Percentiles rank a stretch among this genome's conserved stretches.
phyloP scores from a whole-genome alignment of 1,284 basidiomycete genomes.

The Rhodofomes roseus region DNA sequence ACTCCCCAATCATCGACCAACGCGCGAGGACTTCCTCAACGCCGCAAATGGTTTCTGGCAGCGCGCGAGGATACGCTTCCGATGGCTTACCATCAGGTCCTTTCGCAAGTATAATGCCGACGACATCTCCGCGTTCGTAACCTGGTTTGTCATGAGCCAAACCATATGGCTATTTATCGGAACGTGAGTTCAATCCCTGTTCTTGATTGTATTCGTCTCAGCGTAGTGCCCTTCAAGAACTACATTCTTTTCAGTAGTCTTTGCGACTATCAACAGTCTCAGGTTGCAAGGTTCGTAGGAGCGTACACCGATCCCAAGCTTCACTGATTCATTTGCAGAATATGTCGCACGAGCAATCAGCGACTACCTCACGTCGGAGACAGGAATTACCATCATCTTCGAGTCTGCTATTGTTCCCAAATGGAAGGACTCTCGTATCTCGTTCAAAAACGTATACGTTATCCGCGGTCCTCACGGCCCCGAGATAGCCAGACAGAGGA shows the following conservation, averaged over 20 bases:
- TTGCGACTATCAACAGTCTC: slow-evolving; percentile 87
- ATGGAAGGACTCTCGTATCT: slow-evolving; percentile 94
- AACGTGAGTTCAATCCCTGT: slow-evolving; percentile 62
- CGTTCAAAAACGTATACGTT: slow-evolving; percentile 96
- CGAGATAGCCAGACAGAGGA: slow-evolving; percentile 11
- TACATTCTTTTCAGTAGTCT: slow-evolving; percentile 92
- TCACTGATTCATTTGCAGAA: slow-evolving; percentile 44
- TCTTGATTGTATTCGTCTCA: slow-evolving; percentile 12
- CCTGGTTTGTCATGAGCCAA: slow-evolving; percentile 93
- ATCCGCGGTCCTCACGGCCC: slow-evolving; percentile 66
- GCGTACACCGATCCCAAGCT: neutral
- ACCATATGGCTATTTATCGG: slow-evolving; percentile 91
- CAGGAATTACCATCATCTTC: slow-evolving; percentile 93
- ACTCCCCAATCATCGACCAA: slow-evolving; percentile 76
- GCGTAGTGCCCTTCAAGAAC: slow-evolving; percentile 50
- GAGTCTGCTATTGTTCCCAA: slow-evolving; percentile 98
- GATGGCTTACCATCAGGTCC: slow-evolving; percentile 96
- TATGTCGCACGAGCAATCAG: slow-evolving; percentile 89
- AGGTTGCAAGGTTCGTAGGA: slow-evolving; percentile 70
- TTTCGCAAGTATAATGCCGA: slow-evolving; percentile 96
- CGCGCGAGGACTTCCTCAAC: slow-evolving; percentile 83
- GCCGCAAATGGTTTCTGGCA: slow-evolving; percentile 90
- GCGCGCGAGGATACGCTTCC: slow-evolving; percentile 87
- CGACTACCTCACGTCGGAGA: slow-evolving; percentile 90
- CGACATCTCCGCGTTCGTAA: slow-evolving; percentile 95